Evolutionary conservation across 768 basidiomycete species (phyloP), one percentile per base, ranked within the genome.

Genomic region (Auriscalpium microsporum): DNA sequence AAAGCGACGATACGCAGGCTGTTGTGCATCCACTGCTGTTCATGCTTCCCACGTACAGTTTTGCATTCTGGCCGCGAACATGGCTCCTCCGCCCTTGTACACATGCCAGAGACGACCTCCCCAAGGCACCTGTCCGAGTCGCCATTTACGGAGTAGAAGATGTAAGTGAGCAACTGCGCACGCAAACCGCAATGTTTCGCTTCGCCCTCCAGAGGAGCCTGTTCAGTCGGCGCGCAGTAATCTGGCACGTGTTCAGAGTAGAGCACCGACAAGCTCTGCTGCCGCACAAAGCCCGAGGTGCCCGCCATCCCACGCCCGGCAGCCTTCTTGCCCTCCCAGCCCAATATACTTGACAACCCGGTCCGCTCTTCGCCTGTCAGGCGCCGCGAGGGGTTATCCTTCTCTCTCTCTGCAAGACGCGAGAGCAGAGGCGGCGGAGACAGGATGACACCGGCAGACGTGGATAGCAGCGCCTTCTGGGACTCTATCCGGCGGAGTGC

Each of bases 321-420:
- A 10, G 71, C 63, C 40, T 75, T 73, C 40, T 74, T 67, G 37
- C 67, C 72, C 42, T 80, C 78, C 84, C 85, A 88, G 1, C 86
- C 85, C 0, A 84, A 70, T 4, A 86, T 59, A 57, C 77, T 79
- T 21, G 60, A 60, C 28, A 87, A 64, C 21, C 76, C 83, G 0
- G 72, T 72, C 50, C 72, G 73, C 66, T 87, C 85, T 58, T 84
- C 81, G 9, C 80, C 84, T 23, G 71, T 74, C 17, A 86, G 65
- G 40, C 72, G 65, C 0, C 75, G 63, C 37, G 62, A 58, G 7
- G 72, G 71, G 35, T 72, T 69, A 19, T 60, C 57, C 56, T 67
- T 70, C 65, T 84, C 84, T 51, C 75, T 75, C 54, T 73, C 73
- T 0, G 79, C 77, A 16, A 87, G 73, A 9, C 73, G 69, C 0